Evolutionary conservation across 306 rosid species (phyloP).

Genomic region (barrel medic (Medicago truncatula)): MtrunA17r5.0-ANR NC_053049.1:49480501-49481000

Average conservation of each 20-base stretch:
- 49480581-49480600: conserved; percentile 61
- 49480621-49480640: conserved; percentile 17
- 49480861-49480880: background rate
- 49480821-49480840: conserved; percentile 76
- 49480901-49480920: conserved; percentile 68
- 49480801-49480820: conserved; percentile 61
- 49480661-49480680: background rate
- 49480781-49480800: conserved; percentile 68
- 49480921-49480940: conserved; percentile 68
- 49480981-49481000: conserved; percentile 58
- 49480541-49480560: conserved; percentile 38
- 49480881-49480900: background rate
- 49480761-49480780: conserved; percentile 70
- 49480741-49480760: conserved; percentile 34
- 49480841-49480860: background rate
- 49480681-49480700: background rate
- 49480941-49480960: conserved; percentile 57
- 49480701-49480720: background rate
- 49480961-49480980: conserved; percentile 66
- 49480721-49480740: background rate
- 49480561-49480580: conserved; percentile 68
- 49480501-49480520: conserved; percentile 46
- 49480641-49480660: conserved; percentile 1
- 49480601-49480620: conserved; percentile 13
- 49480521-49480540: conserved; percentile 41